phyloP scores from a whole-genome alignment of 2,329 filamentous ascomycete genomes.

The Tolypocladium ovalisporum region DNA sequence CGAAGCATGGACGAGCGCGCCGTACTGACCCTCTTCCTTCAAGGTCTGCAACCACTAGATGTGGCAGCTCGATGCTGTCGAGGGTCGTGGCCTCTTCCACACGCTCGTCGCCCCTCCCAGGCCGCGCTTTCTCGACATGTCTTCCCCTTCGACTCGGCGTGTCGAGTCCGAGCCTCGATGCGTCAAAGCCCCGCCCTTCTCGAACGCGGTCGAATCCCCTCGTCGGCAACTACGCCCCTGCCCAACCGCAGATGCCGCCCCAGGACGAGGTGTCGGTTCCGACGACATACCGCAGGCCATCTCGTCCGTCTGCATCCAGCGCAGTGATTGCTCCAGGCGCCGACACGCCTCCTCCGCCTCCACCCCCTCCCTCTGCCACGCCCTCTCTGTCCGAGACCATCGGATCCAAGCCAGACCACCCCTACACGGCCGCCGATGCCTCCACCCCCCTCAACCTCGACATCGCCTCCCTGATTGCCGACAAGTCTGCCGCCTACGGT shows the following conservation, averaged over 20 bases:
- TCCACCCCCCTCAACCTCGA: constrained; percentile 15
- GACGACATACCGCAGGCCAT: constrained; percentile 2
- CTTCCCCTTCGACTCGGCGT: constrained; percentile 13
- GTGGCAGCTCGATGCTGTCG: constrained; percentile 19
- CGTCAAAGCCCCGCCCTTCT: constrained; percentile 2
- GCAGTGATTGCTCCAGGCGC: constrained; percentile 4
- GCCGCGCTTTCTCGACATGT: constrained; percentile 21
- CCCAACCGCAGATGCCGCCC: constrained; percentile 5
- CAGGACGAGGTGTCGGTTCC: constrained; percentile 3
- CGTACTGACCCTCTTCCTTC: neutral
- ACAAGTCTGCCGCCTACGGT: constrained; percentile 14
- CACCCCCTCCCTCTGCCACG: constrained; percentile 6
- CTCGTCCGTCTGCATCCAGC: constrained; percentile 1
- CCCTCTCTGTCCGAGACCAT: neutral
- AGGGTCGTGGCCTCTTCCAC: constrained; percentile 13
- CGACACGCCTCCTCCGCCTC: constrained; percentile 10
- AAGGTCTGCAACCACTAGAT: constrained; percentile 16
- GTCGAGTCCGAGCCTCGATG: constrained; percentile 2
- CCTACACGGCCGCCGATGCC: constrained; percentile 15
- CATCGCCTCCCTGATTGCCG: constrained; percentile 23
- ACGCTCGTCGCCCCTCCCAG: constrained; percentile 3
- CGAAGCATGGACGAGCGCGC: no score
- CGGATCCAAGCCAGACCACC: constrained; percentile 2
- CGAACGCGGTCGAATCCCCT: constrained; percentile 17
- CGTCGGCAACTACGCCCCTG: constrained; percentile 13